A percentile compares a stretch with the other conserved stretches of the same genome.
Evolutionary conservation across 2,329 filamentous ascomycete genomes (phyloP).

Genomic region (Alternaria sp.): DNA sequence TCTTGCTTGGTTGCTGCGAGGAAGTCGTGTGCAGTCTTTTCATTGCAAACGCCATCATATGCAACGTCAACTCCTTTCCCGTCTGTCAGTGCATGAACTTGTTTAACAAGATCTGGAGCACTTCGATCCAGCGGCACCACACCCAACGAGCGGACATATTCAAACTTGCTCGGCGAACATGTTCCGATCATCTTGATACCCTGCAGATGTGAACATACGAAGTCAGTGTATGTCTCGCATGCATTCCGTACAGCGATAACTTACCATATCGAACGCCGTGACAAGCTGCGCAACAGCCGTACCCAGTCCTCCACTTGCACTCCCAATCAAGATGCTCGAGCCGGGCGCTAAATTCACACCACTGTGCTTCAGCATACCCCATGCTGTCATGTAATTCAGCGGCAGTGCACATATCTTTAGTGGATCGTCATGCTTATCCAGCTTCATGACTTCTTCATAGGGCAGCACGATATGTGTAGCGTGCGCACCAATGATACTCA

Average conservation of each 20-base stretch:
- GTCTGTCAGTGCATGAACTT: conserved; percentile 13
- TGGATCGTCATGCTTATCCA: conserved; percentile 9
- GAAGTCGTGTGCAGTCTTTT: conserved; percentile 13
- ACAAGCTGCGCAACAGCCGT: conserved; percentile 19
- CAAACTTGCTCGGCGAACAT: conserved; percentile 16
- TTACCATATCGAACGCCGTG: conserved; percentile 14
- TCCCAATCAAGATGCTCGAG: conserved; percentile 18
- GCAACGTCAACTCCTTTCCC: conserved; percentile 21
- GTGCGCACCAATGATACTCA: conserved; percentile 11
- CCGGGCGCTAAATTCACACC: conserved; percentile 16
- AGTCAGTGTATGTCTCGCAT: too few relatives aligned
- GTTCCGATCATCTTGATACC: conserved; percentile 18
- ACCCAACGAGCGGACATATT: conserved; percentile 19
- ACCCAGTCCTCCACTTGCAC: conserved; percentile 19
- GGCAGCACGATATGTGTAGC: conserved; percentile 20
- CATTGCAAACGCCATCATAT: conserved; percentile 16
- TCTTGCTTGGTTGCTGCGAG: conserved; percentile 15
- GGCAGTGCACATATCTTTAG: conserved; percentile 16
- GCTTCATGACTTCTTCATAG: conserved; percentile 7
- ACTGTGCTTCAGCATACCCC: conserved; percentile 22
- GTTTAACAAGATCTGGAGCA: conserved; percentile 14
- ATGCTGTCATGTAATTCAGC: conserved; percentile 21
- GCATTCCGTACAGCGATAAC: too few relatives aligned
- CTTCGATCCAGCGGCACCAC: conserved; percentile 18
- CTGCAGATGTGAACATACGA: too few relatives aligned